phyloP scores from a whole-genome alignment of 2,329 filamentous ascomycete genomes.

The Byssochlamys sp. region DNA sequence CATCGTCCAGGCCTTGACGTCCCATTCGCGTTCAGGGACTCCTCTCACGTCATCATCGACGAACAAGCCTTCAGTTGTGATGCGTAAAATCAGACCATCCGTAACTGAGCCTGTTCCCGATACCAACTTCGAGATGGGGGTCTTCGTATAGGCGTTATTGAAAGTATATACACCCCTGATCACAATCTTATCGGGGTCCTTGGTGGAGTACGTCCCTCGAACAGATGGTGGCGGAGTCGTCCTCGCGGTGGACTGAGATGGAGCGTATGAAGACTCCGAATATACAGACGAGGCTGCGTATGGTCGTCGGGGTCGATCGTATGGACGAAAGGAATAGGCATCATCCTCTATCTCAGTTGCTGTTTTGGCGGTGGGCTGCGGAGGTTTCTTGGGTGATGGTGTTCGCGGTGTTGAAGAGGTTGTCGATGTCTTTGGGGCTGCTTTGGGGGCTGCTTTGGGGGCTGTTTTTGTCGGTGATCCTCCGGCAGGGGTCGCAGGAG shows the following conservation, averaged over 20 bases:
- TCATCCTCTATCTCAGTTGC: slow-evolving; percentile 50
- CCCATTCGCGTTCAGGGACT: slow-evolving; percentile 94
- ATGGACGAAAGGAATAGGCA: slow-evolving; percentile 64
- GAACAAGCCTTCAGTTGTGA: slow-evolving; percentile 88
- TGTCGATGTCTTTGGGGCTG: slow-evolving; percentile 18
- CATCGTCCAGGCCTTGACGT: slow-evolving; percentile 95
- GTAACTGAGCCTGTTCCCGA: slow-evolving; percentile 77
- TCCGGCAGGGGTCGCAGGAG: slow-evolving; percentile 12
- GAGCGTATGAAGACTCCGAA: slow-evolving; percentile 75
- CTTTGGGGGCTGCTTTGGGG: slow-evolving; percentile 20
- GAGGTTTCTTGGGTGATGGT: slow-evolving; percentile 32
- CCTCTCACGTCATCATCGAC: slow-evolving; percentile 90
- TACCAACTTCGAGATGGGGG: slow-evolving; percentile 81
- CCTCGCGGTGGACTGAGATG: slow-evolving; percentile 70
- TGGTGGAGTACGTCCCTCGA: slow-evolving; percentile 70
- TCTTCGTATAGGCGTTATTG: slow-evolving; percentile 77
- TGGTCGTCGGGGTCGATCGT: slow-evolving; percentile 57
- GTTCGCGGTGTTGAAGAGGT: slow-evolving; percentile 20
- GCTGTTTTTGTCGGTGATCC: slow-evolving; percentile 21
- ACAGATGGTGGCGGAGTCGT: slow-evolving; percentile 75
- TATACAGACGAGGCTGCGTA: slow-evolving; percentile 56
- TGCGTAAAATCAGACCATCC: slow-evolving; percentile 81
- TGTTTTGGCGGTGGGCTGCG: slow-evolving; percentile 21
- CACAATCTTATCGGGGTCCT: slow-evolving; percentile 90
- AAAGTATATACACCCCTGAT: slow-evolving; percentile 89